Evolutionary conservation across 768 basidiomycete genomes (phyloP).

Genomic region (Serendipita sp.): DNA sequence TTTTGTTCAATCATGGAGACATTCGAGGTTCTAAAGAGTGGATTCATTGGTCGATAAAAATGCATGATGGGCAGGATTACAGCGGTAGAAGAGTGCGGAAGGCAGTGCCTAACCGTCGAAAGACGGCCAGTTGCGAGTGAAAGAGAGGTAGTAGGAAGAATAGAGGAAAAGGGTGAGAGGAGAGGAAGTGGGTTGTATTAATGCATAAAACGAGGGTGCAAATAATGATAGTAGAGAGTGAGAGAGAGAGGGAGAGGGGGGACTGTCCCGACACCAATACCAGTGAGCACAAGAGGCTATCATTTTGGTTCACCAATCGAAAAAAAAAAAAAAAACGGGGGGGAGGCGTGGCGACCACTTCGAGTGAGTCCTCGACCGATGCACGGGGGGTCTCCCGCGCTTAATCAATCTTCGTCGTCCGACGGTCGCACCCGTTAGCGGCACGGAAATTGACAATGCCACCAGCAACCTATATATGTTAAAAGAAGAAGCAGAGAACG

Average conservation of each 20-base stretch:
- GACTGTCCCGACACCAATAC: not conserved
- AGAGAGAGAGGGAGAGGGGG: not conserved
- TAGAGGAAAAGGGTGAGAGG: no score
- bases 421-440: slow-evolving; percentile 24
- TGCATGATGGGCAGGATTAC: no score
- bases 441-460: slow-evolving; percentile 27
- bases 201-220: not conserved
- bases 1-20: slow-evolving; percentile 8
- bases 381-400: not conserved
- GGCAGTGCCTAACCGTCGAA: no score
- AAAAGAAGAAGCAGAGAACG: no score
- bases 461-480: slow-evolving; percentile 20
- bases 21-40: no score
- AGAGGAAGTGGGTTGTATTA: not conserved
- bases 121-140: no score
- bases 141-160: no score
- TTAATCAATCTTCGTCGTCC: slow-evolving; percentile 23
- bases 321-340: no score
- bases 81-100: no score
- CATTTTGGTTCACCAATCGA: no score
- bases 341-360: not conserved
- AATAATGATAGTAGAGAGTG: not conserved
- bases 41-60: no score
- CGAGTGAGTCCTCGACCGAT: not conserved
- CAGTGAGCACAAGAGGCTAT: no score